These are phyloP conservation scores for Aristolochia californica DNA, from an alignment of 164 flowering plant species.

Conservation along the genomic window DNA sequence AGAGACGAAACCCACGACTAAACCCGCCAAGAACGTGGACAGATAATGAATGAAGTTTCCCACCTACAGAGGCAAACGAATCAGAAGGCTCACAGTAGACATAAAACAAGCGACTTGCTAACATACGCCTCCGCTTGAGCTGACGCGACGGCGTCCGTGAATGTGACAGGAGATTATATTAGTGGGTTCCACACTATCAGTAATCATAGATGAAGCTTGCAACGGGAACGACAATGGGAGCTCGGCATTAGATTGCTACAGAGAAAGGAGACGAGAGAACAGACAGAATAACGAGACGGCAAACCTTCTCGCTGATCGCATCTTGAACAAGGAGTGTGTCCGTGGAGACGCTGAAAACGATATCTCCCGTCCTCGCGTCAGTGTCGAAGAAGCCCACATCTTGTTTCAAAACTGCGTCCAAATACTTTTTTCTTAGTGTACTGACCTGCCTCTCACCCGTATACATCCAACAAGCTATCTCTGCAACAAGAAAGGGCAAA, in stretches of 20 bases:
- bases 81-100: no score
- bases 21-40: slow-evolving; percentile 89
- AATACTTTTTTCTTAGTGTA: slow-evolving; percentile 70
- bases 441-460: slow-evolving; percentile 90
- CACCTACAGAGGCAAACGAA: slow-evolving; percentile 47
- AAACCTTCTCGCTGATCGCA: slow-evolving; percentile 98
- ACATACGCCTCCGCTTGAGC: no score
- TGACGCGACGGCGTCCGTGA: no score
- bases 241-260: not conserved
- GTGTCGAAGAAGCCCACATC: slow-evolving; percentile 98
- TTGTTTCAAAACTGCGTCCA: slow-evolving; percentile 88
- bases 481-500: slow-evolving; percentile 22
- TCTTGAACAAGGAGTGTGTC: slow-evolving; percentile 98
- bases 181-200: no score
- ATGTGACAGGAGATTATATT: no score
- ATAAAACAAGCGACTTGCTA: no score
- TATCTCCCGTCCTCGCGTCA: slow-evolving; percentile 94
- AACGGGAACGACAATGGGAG: no score
- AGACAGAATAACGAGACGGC: not conserved
- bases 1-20: slow-evolving; percentile 95
- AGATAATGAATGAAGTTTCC: slow-evolving; percentile 96
- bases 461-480: slow-evolving; percentile 97
- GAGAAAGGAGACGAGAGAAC: not conserved
- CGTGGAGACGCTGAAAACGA: slow-evolving; percentile 90
- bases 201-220: no score